Base-by-base conservation (phyloP, 805 yeast species). In the Hanseniaspora singularis region DNA sequence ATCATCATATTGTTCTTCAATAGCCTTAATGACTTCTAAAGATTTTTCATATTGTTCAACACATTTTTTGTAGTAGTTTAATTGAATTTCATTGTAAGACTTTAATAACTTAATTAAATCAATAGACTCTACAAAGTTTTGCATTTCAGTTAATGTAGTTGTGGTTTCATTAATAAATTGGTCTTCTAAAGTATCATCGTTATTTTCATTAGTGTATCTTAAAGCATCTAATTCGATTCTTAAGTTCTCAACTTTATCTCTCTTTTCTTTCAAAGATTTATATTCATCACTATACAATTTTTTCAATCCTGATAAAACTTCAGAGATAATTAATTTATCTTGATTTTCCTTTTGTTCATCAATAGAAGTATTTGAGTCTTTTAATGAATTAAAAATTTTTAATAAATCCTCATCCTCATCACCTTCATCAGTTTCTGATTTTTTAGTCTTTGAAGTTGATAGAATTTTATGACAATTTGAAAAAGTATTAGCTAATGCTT, bases 91-190 rank as follows among this genome's bases (percentile, higher is more conserved):
- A 54, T 76, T 74, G 55, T 81, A 76, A n/a, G 79, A 65, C 56
- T 78, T 78, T 53, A 83, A 66, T 54, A 83, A 64, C 50, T 73
- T 70, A 40, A 82, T 69, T 46, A 77, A 67, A 60, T 79, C 81
- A 10, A 76, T 68, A 20, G 88, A 85, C 51, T 72, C 75, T 53
- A 83, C 74, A 48, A 83, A 67, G 53, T 71, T 74, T 61, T 80
- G 77, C 92, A 83, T 81, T 46, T 77, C 76, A 54, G 76, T 74
- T n/a, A 81, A 92, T 0, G 94, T 92, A 23, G 71, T 66, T 49
- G 81, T 80, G 3, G 87, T 82, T 22, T 86, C 84, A 53, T 78
- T 74, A 30, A 83, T 92, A 53, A 83, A 73, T 51, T 81, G 89
- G 58, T 83, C 94, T 62, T 83, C 94, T 53, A 77, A 69, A 24